Evolutionary conservation across 768 basidiomycete genomes (phyloP), one percentile per base, ranked within the genome.

Genomic region (Suillus occidentalis): DNA sequence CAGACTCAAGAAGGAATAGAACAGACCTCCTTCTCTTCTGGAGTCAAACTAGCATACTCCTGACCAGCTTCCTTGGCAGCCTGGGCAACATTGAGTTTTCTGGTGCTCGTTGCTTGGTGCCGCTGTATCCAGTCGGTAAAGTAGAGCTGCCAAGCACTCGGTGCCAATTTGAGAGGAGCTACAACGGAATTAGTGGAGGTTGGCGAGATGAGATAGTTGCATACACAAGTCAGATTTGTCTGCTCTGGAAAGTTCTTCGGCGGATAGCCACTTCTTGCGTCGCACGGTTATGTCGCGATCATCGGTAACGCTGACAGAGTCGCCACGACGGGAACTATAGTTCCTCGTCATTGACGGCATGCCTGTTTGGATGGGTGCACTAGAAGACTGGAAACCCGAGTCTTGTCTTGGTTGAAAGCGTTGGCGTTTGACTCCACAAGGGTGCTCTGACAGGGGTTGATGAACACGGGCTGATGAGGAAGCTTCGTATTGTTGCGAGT

Each of bases 71-170:
- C 94, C 77, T 96, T 96, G 66, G 95, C 95, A 45, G 94, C 92
- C 75, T 96, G 93, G 20, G 95, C 95, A 64, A 97, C 94, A 76
- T 97, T 97, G 42, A 97, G 85, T 79, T 97, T 97, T 71, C 92
- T 84, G 50, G 85, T 87, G 65, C 88, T 90, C 31, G 86, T 84
- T 65, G 88, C 87, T 77, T 93, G 91, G 75, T 92, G 90, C 71
- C 86, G 85, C 75, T 94, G 91, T 68, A 97, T 95, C 88, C 92
- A 95, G 74, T 97, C 94, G 28, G 94, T 94, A 75, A 97, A 97
- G 78, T 94, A 97, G 52, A 97, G 84, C 77, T 97, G 95, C 95
- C 95, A 97, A 62, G 95, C 93, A 4, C 28, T 28, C 28, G 28
- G 28, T 28, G 28, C 28, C 28, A 28, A 28, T 28, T 28, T 28